Percentiles rank a stretch among this genome's conserved stretches.
These are phyloP conservation scores for Nyssa sinensis DNA, from an alignment of 148 eudicot species.

Conservation along the genomic window DNA sequence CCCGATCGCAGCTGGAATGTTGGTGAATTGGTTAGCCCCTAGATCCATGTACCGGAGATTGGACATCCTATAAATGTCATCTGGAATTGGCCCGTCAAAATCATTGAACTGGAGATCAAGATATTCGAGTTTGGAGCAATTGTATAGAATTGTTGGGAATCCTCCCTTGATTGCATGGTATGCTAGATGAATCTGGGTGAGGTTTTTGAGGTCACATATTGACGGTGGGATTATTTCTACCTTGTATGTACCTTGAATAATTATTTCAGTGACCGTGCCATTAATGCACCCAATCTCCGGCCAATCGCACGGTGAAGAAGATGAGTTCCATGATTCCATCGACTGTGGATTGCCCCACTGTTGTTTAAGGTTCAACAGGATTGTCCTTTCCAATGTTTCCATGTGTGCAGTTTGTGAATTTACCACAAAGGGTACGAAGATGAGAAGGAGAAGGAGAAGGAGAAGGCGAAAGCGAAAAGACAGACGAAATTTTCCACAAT, in stretches of 20 bases:
- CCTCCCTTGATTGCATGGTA: conserved; percentile 39
- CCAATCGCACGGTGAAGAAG: conserved; percentile 67
- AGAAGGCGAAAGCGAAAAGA: no score
- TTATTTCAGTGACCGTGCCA: conserved; percentile 40
- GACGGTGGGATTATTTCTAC: conserved; percentile 35
- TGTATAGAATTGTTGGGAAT: conserved; percentile 51
- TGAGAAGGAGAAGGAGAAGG: no score
- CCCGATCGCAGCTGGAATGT: conserved; percentile 59
- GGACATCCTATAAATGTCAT: conserved; percentile 44
- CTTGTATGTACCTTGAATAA: conserved; percentile 18
- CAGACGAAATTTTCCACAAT: no score
- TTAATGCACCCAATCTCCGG: conserved; percentile 49
- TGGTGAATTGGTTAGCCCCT: conserved; percentile 59
- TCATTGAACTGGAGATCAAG: conserved; percentile 53
- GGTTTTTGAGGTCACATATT: conserved; percentile 56
- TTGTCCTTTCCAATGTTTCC: no score
- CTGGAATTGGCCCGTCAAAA: conserved; percentile 62
- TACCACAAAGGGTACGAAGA: no score
- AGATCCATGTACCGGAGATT: conserved; percentile 42
- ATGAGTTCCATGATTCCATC: conserved; percentile 45
- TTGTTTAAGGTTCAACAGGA: conserved; percentile 49
- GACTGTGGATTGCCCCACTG: conserved; percentile 42
- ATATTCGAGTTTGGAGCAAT: conserved; percentile 47
- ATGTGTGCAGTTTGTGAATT: no score
- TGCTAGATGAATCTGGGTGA: conserved; percentile 41